phyloP scores from a whole-genome alignment of 2,329 filamentous ascomycete species.

The Alternaria sp. region DNA sequence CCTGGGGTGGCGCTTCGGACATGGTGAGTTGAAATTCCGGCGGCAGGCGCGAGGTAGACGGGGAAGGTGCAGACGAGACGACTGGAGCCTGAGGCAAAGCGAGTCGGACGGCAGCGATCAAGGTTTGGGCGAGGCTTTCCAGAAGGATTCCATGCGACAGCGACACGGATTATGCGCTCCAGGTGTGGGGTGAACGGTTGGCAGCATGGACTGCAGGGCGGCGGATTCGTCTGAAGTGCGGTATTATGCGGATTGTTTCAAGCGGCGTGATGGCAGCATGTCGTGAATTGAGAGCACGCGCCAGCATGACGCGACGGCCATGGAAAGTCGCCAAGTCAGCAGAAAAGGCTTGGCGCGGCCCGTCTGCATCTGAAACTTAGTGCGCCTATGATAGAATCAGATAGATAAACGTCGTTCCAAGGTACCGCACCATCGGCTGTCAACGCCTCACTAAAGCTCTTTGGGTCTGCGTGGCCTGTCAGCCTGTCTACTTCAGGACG shows the following conservation, averaged over 20 bases:
- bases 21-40: conserved; percentile 11
- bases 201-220: conserved; percentile 5
- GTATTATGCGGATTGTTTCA: conserved; percentile 37
- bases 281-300: conserved; percentile 6
- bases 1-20: conserved; percentile 22
- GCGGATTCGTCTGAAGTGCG: conserved; percentile 4
- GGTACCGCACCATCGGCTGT: conserved; percentile 13
- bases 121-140: conserved; percentile 32
- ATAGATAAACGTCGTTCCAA: conserved; percentile 23
- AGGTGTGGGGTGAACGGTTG: conserved; percentile 10
- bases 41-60: conserved; percentile 5
- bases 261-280: conserved; percentile 9
- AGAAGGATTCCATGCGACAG: conserved; percentile 32
- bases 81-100: conserved; percentile 27
- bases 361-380: conserved; percentile 34
- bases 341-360: conserved; percentile 11
- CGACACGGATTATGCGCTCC: conserved; percentile 23
- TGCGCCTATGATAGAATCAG: conserved; percentile 31
- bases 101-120: conserved; percentile 24
- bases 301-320: conserved; percentile 25
- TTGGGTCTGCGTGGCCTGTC: conserved; percentile 1
- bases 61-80: conserved; percentile 36
- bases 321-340: conserved; percentile 18
- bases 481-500: conserved; percentile 8
- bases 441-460: conserved; percentile 15